Evolutionary conservation across 1,139 yeast genomes (phyloP).

Genomic region (Waltiozyma sp.): DNA sequence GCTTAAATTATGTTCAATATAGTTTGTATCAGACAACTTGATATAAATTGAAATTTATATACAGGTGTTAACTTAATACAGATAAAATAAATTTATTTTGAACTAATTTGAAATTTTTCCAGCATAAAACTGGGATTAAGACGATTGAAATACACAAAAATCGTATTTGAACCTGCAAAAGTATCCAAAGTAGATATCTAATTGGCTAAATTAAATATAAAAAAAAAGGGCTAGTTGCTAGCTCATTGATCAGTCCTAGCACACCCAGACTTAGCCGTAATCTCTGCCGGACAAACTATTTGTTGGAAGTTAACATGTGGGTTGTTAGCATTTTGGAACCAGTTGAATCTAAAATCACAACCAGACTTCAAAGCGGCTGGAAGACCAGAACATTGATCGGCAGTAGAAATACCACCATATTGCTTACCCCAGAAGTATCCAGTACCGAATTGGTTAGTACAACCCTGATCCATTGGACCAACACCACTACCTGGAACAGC

Average conservation of each 20-base stretch:
- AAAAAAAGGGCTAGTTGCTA: too few relatives aligned
- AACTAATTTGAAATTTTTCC: too few relatives aligned
- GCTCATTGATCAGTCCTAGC: constrained; percentile 6
- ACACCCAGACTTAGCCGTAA: constrained; percentile 7
- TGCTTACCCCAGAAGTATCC: constrained; percentile 6
- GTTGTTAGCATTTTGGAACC: constrained; percentile 8
- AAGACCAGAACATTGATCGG: constrained; percentile 3
- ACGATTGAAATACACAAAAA: too few relatives aligned
- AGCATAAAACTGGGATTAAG: too few relatives aligned
- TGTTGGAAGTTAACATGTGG: constrained; percentile 8
- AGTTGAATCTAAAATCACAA: constrained; percentile 8
- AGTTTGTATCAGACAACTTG: too few relatives aligned
- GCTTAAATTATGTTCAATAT: too few relatives aligned
- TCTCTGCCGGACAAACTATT: constrained; percentile 7
- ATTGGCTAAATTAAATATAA: too few relatives aligned
- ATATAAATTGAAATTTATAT: too few relatives aligned
- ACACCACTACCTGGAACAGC: constrained; percentile 9
- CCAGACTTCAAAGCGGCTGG: constrained; percentile 4
- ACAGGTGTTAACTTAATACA: too few relatives aligned
- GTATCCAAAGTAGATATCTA: too few relatives aligned
- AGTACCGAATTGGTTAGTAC: constrained; percentile 6
- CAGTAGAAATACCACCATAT: constrained; percentile 7
- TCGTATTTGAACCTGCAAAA: too few relatives aligned
- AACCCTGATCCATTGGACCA: constrained; percentile 5
- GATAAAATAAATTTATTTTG: too few relatives aligned